phyloP scores from a whole-genome alignment of 2,329 filamentous ascomycete genomes.

The Aspergillus japonicus region DNA sequence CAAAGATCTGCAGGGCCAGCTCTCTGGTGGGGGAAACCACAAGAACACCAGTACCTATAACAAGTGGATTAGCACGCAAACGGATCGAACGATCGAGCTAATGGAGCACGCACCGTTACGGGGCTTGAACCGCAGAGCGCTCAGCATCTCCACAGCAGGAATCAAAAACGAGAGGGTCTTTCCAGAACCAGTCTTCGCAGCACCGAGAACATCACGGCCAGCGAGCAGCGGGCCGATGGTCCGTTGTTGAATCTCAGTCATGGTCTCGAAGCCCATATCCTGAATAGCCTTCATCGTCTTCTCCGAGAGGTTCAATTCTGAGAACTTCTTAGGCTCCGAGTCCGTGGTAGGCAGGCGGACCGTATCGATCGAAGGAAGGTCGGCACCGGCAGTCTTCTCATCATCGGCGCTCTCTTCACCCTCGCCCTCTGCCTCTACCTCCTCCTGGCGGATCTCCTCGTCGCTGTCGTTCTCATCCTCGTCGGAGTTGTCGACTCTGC shows the following conservation, averaged over 20 bases:
- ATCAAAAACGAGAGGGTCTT: constrained; percentile 96
- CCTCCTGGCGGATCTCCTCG: constrained; percentile 24
- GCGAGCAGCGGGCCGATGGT: constrained; percentile 85
- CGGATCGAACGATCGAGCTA: neutral
- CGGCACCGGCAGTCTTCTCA: constrained; percentile 38
- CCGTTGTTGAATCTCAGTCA: constrained; percentile 91
- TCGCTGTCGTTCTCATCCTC: constrained; percentile 35
- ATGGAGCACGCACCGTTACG: constrained; percentile 62
- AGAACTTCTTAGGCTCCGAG: constrained; percentile 67
- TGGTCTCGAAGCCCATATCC: constrained; percentile 89
- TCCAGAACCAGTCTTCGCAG: constrained; percentile 92
- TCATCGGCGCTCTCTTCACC: constrained; percentile 30
- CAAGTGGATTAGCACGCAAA: constrained; percentile 10
- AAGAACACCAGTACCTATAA: constrained; percentile 74
- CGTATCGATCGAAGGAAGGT: constrained; percentile 52
- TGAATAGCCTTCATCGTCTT: constrained; percentile 85
- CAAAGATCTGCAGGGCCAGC: constrained; percentile 92
- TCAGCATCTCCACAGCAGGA: constrained; percentile 89
- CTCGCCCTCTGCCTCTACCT: constrained; percentile 36
- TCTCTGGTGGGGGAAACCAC: constrained; percentile 92
- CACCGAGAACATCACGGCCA: constrained; percentile 88
- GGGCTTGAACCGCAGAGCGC: constrained; percentile 87
- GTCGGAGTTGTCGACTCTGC: constrained; percentile 38
- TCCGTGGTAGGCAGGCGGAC: constrained; percentile 58
- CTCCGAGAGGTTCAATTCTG: constrained; percentile 79